Evolutionary conservation across 2,329 filamentous ascomycete genomes (phyloP).

Genomic region (Mycogone perniciosa): DNA sequence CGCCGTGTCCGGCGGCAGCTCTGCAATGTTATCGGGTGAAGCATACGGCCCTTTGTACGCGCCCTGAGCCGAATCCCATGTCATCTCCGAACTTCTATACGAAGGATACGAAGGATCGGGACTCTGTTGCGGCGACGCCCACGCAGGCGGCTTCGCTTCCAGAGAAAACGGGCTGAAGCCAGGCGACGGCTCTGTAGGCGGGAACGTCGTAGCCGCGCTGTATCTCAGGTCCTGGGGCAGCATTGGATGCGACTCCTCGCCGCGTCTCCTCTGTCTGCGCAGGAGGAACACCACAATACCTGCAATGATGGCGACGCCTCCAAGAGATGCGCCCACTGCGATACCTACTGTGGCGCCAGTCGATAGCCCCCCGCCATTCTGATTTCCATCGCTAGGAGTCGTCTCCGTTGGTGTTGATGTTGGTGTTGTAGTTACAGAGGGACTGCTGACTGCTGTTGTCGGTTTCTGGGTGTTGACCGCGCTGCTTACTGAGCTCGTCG

Average conservation of each 20-base stretch:
- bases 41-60: slow-evolving; percentile 12
- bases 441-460: slow-evolving; percentile 2
- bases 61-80: slow-evolving; percentile 4
- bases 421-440: slow-evolving; percentile 1
- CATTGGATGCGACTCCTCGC: slow-evolving; percentile 27
- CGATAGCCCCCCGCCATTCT: slow-evolving; percentile 22
- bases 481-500: not conserved
- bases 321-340: slow-evolving; percentile 30
- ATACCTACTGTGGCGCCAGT: slow-evolving; percentile 34
- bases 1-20: slow-evolving; percentile 8
- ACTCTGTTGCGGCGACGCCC: slow-evolving; percentile 10
- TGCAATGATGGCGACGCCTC: slow-evolving; percentile 23
- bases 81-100: slow-evolving; percentile 8
- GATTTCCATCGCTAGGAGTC: not conserved
- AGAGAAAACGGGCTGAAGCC: slow-evolving; percentile 2
- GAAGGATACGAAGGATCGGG: not conserved
- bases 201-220: slow-evolving; percentile 15
- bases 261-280: slow-evolving; percentile 22
- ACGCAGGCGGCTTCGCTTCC: slow-evolving; percentile 14
- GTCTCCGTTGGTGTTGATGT: slow-evolving; percentile 5
- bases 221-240: slow-evolving; percentile 16
- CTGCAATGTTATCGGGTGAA: slow-evolving; percentile 13
- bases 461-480: slow-evolving; percentile 7
- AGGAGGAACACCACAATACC: slow-evolving; percentile 21
- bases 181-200: slow-evolving; percentile 19